Percentiles rank a stretch among this genome's conserved stretches.
Conservation (phyloP, 768 basidiomycete genomes). For the Mycena venus region DNA sequence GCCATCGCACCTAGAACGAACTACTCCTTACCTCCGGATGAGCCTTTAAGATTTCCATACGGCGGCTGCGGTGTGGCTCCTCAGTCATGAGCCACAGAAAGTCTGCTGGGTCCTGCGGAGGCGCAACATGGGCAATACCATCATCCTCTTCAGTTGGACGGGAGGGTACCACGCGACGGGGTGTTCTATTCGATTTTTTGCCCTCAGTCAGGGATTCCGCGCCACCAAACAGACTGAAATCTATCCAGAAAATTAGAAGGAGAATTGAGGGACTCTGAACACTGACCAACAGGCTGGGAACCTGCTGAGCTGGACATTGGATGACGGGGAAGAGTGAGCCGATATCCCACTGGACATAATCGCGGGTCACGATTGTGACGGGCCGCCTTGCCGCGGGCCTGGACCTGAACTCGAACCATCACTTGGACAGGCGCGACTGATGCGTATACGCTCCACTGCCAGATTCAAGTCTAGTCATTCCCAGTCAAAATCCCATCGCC, state of each 20-base stretch:
- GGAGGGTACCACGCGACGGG: slow-evolving; percentile 63
- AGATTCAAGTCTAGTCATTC: too few species aligned
- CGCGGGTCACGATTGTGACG: background rate
- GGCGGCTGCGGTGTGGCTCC: slow-evolving; percentile 92
- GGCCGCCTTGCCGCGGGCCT: background rate
- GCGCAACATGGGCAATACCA: slow-evolving; percentile 58
- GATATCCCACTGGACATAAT: background rate
- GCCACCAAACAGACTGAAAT: slow-evolving; percentile 87
- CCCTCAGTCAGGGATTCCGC: slow-evolving; percentile 81
- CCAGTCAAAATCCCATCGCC: too few species aligned
- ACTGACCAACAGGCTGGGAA: slow-evolving; percentile 22
- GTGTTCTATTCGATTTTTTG: slow-evolving; percentile 52
- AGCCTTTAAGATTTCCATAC: slow-evolving; percentile 92
- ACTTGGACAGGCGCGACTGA: too few species aligned
- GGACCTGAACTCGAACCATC: background rate
- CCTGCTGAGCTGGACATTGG: slow-evolving; percentile 8
- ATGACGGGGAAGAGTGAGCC: background rate
- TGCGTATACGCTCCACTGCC: too few species aligned
- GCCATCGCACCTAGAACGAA: too few species aligned
- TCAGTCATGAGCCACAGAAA: slow-evolving; percentile 99
- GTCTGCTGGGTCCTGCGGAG: slow-evolving; percentile 84
- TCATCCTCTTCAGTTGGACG: slow-evolving; percentile 55
- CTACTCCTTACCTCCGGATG: slow-evolving; percentile 83
- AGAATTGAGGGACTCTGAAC: background rate
- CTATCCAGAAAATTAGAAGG: slow-evolving; percentile 47